phyloP scores from a whole-genome alignment of 1,284 basidiomycete species.

The Lentinula novae-zelandiae region DNA sequence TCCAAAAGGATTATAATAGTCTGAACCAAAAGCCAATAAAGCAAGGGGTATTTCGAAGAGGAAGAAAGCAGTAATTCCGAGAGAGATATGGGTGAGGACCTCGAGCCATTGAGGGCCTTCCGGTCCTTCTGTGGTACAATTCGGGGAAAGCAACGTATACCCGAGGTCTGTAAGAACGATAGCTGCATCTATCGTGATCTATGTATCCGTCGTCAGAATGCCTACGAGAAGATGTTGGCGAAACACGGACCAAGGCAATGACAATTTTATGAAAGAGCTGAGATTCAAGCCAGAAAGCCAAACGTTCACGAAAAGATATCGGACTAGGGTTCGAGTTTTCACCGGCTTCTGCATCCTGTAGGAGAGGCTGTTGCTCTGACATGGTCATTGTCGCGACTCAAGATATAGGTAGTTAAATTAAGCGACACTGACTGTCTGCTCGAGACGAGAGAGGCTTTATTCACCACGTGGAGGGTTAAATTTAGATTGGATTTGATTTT shows the following conservation, averaged over 20 bases:
- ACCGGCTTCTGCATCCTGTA: slow-evolving; percentile 29
- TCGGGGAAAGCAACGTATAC: slow-evolving; percentile 59
- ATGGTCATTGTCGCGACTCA: neutral
- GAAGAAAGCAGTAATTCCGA: slow-evolving; percentile 68
- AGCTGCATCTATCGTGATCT: slow-evolving; percentile 63
- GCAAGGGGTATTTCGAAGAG: slow-evolving; percentile 70
- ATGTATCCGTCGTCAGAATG: slow-evolving; percentile 3
- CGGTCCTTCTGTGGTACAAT: slow-evolving; percentile 41
- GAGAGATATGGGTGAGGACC: slow-evolving; percentile 56
- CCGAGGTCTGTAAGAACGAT: slow-evolving; percentile 68
- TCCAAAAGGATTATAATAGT: slow-evolving; percentile 57
- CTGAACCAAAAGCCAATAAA: slow-evolving; percentile 58
- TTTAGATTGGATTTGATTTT: too few species aligned
- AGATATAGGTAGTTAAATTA: too few species aligned
- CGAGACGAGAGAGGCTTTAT: too few species aligned
- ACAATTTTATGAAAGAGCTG: slow-evolving; percentile 51
- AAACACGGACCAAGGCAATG: slow-evolving; percentile 52
- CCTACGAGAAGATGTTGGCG: neutral
- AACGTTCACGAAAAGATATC: slow-evolving; percentile 28
- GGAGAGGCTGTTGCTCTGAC: slow-evolving; percentile 51
- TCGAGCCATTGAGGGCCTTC: slow-evolving; percentile 60
- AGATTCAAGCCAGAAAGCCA: slow-evolving; percentile 52
- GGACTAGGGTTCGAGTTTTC: slow-evolving; percentile 10
- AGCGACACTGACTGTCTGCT: too few species aligned
- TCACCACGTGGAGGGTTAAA: neutral